Percentiles rank a stretch among this genome's conserved stretches.
phyloP scores from a whole-genome alignment of 768 basidiomycete genomes.

The Chiua virens region DNA sequence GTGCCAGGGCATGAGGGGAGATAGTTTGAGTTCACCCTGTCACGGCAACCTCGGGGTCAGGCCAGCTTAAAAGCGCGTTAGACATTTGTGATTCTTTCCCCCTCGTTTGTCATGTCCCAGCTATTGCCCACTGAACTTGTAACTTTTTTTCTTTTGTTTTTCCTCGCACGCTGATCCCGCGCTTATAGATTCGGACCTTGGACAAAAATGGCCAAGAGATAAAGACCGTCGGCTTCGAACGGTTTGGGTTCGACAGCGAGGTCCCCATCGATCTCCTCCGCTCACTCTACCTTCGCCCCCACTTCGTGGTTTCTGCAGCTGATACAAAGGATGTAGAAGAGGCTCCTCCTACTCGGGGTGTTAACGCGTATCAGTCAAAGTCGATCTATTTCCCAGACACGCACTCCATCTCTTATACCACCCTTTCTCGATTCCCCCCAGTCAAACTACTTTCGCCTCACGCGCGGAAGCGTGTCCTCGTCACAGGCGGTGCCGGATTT shows the following conservation, averaged over 20 bases:
- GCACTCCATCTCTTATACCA: constrained; percentile 87
- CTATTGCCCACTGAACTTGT: constrained; percentile 22
- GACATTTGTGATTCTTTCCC: not conserved
- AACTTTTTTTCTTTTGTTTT: not conserved
- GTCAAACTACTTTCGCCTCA: constrained; percentile 82
- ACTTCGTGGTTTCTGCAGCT: constrained; percentile 58
- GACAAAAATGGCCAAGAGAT: constrained; percentile 80
- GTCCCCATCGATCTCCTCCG: constrained; percentile 80
- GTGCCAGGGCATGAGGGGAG: constrained; percentile 1
- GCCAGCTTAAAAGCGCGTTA: not conserved
- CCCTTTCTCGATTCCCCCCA: constrained; percentile 88
- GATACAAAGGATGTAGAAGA: constrained; percentile 43
- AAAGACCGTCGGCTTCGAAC: constrained; percentile 74
- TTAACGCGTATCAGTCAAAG: constrained; percentile 68
- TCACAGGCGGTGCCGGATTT: constrained; percentile 99
- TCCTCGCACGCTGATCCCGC: constrained; percentile 6
- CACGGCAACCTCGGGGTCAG: too few relatives aligned
- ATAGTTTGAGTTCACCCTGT: too few relatives aligned
- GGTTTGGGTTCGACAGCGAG: constrained; percentile 89
- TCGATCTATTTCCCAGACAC: constrained; percentile 82
- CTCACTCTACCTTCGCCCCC: constrained; percentile 83
- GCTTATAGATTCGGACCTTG: constrained; percentile 54
- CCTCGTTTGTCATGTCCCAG: constrained; percentile 21
- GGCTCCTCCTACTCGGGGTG: constrained; percentile 38
- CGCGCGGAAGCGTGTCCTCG: constrained; percentile 83